These are phyloP conservation scores for Lentinula guzmanii DNA, from an alignment of 768 basidiomycete genomes.

Conservation along the genomic window DNA sequence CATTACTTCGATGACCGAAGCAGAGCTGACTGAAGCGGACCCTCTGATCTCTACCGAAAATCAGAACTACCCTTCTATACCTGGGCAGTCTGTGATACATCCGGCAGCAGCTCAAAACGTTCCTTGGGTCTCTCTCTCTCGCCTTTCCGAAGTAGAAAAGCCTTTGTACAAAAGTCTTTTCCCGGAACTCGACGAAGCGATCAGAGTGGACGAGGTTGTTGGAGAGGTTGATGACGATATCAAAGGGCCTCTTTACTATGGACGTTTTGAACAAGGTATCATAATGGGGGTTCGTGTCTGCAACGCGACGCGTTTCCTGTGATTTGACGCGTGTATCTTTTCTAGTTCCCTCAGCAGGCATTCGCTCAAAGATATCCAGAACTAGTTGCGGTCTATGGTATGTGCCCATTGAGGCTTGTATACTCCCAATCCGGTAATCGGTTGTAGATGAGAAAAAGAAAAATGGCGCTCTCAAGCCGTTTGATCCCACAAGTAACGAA, in stretches of 20 bases:
- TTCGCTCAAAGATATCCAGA: slow-evolving; percentile 34
- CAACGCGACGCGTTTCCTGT: slow-evolving; percentile 6
- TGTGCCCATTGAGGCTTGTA: slow-evolving; percentile 16
- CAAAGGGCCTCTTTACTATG: slow-evolving; percentile 50
- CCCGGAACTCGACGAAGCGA: slow-evolving; percentile 18
- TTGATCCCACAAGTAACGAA: slow-evolving; percentile 55
- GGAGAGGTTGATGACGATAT: slow-evolving; percentile 42
- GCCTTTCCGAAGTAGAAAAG: slow-evolving; percentile 30
- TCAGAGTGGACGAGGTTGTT: slow-evolving; percentile 42
- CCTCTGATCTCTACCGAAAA: not conserved
- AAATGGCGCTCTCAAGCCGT: slow-evolving; percentile 36
- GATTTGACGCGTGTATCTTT: slow-evolving; percentile 20
- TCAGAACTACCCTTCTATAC: not conserved
- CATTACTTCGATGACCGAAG: not conserved
- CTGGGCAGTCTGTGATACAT: slow-evolving; percentile 25
- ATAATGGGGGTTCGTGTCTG: slow-evolving; percentile 45
- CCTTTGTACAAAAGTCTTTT: slow-evolving; percentile 33
- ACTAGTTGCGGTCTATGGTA: slow-evolving; percentile 54
- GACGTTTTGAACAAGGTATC: slow-evolving; percentile 50
- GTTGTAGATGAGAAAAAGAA: slow-evolving; percentile 17
- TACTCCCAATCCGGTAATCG: slow-evolving; percentile 7
- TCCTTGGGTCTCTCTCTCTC: slow-evolving; percentile 19
- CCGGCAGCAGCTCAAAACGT: not conserved
- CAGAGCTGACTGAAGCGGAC: not conserved
- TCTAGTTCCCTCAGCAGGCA: slow-evolving; percentile 35